phyloP scores from a whole-genome alignment of 352 stramenopile genomes.

The Elongisporangium senticosum region DNA sequence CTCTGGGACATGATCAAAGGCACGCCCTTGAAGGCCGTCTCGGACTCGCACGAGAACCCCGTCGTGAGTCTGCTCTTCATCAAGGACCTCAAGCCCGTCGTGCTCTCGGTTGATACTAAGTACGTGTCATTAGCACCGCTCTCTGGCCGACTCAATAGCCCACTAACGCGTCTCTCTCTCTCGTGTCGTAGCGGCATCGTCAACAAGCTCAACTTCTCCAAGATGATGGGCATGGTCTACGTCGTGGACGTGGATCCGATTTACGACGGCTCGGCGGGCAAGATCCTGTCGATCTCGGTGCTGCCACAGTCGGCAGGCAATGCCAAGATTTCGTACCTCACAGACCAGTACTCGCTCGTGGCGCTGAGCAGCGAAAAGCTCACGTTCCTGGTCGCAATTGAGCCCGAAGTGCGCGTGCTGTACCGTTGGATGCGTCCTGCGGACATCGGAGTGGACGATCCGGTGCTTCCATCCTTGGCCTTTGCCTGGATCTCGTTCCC shows the following conservation, averaged over 20 bases:
- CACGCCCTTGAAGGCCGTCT: conserved; percentile 85
- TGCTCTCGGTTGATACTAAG: conserved; percentile 82
- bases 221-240: conserved; percentile 94
- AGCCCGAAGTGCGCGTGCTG: conserved; percentile 92
- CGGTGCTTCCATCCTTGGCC: conserved; percentile 89
- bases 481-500: conserved; percentile 92
- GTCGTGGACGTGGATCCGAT: conserved; percentile 93
- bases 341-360: conserved; percentile 79
- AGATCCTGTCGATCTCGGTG: conserved; percentile 79
- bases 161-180: conserved; percentile 19
- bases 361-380: conserved; percentile 87
- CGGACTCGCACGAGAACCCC: conserved; percentile 86
- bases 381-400: conserved; percentile 95
- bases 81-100: conserved; percentile 81
- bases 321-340: conserved; percentile 81
- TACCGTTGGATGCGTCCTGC: conserved; percentile 90
- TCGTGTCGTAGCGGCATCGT: conserved; percentile 77
- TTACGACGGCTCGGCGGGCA: conserved; percentile 91
- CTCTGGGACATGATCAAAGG: conserved; percentile 97
- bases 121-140: conserved; percentile 28
- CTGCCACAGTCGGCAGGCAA: conserved; percentile 75
- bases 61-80: conserved; percentile 83
- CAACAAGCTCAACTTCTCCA: conserved; percentile 93
- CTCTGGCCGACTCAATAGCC: background rate
- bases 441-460: conserved; percentile 61